phyloP scores from a whole-genome alignment of 2,329 filamentous ascomycete species.

The Verticillium alfalfae region DNA sequence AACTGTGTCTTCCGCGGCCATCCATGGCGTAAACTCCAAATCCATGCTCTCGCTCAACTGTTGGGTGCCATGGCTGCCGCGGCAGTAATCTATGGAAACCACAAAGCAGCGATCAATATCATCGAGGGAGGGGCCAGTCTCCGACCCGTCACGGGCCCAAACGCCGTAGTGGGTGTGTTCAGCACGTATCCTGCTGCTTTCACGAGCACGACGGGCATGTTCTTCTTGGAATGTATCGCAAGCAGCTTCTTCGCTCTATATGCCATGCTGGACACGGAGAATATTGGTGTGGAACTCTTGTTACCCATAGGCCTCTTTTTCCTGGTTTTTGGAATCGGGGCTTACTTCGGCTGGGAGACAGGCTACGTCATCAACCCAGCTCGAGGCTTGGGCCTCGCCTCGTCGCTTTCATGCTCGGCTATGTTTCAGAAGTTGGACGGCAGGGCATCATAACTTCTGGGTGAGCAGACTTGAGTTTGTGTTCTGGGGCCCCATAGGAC shows the following conservation, averaged over 20 bases:
- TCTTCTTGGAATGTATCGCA: constrained; percentile 68
- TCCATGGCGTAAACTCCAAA: constrained; percentile 63
- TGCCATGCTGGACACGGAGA: constrained; percentile 55
- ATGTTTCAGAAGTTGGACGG: constrained; percentile 63
- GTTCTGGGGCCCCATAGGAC: background rate
- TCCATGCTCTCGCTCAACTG: constrained; percentile 60
- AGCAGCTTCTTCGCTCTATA: constrained; percentile 63
- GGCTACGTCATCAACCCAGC: constrained; percentile 72
- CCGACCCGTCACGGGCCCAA: constrained; percentile 54
- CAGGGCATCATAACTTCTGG: constrained; percentile 69
- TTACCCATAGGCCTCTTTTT: constrained; percentile 63
- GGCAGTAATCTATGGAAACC: constrained; percentile 57
- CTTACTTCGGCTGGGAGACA: constrained; percentile 71
- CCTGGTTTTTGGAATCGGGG: constrained; percentile 67
- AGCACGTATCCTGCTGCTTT: constrained; percentile 66
- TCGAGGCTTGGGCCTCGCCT: constrained; percentile 64
- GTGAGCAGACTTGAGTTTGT: constrained; percentile 27
- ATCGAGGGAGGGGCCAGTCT: constrained; percentile 56
- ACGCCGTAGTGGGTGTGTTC: constrained; percentile 64
- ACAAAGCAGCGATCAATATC: constrained; percentile 57
- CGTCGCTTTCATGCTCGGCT: constrained; percentile 62
- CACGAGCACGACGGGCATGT: constrained; percentile 60
- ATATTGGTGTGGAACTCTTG: constrained; percentile 50
- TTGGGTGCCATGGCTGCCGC: constrained; percentile 62
- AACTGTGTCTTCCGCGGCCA: constrained; percentile 65